Percentiles rank a stretch among this genome's conserved stretches.
Evolutionary conservation across 441 rosid genomes (phyloP).

Genomic region (Erysimum pusillum): DNA sequence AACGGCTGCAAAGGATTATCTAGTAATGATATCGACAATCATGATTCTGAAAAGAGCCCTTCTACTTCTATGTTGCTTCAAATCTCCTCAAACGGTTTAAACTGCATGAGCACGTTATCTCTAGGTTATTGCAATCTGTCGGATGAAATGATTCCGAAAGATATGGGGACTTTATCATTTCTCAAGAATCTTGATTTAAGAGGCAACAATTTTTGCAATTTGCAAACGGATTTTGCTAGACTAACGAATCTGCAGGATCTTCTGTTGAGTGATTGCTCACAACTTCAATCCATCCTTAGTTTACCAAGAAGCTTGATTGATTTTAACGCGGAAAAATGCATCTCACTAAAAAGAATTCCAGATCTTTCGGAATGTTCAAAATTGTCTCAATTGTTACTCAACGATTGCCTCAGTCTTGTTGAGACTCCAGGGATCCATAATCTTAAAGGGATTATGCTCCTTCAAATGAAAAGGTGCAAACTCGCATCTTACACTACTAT

Average conservation of each 20-base stretch:
- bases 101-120: neutral
- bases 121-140: neutral
- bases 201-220: conserved; percentile 4
- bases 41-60: neutral
- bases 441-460: neutral
- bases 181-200: neutral
- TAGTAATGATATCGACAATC: neutral
- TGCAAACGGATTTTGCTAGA: conserved; percentile 4
- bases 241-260: neutral
- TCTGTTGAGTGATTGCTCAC: neutral
- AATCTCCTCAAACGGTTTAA: neutral
- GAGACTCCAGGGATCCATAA: conserved; percentile 2
- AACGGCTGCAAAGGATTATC: neutral
- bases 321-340: neutral
- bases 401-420: neutral
- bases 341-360: conserved; percentile 6
- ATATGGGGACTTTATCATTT: neutral
- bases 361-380: neutral
- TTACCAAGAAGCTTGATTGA: neutral
- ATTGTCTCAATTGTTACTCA: neutral
- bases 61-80: neutral
- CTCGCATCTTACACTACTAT: neutral
- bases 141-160: neutral
- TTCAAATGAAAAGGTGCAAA: neutral
- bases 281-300: conserved; percentile 2